phyloP scores from a whole-genome alignment of 352 stramenopile genomes.

The Phytophthora lateralis region DNA sequence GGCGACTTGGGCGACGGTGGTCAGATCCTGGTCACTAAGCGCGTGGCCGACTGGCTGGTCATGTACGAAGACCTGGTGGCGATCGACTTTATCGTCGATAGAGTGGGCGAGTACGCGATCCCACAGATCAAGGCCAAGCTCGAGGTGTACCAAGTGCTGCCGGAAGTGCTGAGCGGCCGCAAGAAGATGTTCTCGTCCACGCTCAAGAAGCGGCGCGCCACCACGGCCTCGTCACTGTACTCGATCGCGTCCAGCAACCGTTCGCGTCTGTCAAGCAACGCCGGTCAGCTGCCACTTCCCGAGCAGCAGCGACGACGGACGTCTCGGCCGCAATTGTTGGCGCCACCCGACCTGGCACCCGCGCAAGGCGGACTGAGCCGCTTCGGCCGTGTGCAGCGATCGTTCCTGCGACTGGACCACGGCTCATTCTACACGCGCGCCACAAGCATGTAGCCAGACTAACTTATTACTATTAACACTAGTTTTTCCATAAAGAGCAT shows the following conservation, averaged over 20 bases:
- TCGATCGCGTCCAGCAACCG: constrained; percentile 49
- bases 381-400: constrained; percentile 37
- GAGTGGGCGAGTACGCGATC: constrained; percentile 53
- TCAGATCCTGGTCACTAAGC: constrained; percentile 61
- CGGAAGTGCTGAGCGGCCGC: constrained; percentile 42
- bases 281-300: constrained; percentile 28
- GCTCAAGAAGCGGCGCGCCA: constrained; percentile 46
- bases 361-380: constrained; percentile 34
- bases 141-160: constrained; percentile 58
- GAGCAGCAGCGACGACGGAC: constrained; percentile 32
- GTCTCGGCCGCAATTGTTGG: constrained; percentile 31
- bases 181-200: constrained; percentile 57
- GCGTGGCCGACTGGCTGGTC: constrained; percentile 53
- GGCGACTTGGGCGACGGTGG: constrained; percentile 59
- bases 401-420: constrained; percentile 45
- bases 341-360: constrained; percentile 16
- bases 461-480: constrained; percentile 42
- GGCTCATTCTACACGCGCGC: constrained; percentile 50
- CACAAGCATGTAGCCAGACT: constrained; percentile 41
- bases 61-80: constrained; percentile 54
- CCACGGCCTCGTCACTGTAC: constrained; percentile 46
- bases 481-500: constrained; percentile 9
- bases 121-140: constrained; percentile 50
- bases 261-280: constrained; percentile 39
- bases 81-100: constrained; percentile 48